Evolutionary conservation across 2,329 filamentous ascomycete species (phyloP).

Genomic region (Akanthomyces dipterigenus): DNA sequence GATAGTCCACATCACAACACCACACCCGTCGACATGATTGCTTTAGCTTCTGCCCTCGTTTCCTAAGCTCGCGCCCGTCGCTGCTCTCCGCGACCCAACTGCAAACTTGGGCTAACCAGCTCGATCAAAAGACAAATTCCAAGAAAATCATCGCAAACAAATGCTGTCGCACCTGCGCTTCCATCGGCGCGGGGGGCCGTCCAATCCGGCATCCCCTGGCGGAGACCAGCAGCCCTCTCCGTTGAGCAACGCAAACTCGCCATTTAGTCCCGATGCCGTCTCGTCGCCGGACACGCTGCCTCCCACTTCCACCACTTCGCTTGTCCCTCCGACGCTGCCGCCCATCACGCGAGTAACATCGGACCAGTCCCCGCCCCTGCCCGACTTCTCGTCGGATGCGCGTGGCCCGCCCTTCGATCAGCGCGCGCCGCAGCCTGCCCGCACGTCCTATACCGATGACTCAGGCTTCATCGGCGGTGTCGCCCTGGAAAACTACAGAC

Average conservation of each 20-base stretch:
- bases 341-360: conserved; percentile 45
- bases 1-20: neutral
- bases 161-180: conserved; percentile 53
- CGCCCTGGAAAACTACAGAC: conserved; percentile 45
- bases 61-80: neutral
- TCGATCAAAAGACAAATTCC: neutral
- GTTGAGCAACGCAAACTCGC: conserved; percentile 32
- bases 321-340: conserved; percentile 42
- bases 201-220: conserved; percentile 47
- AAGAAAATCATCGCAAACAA: neutral
- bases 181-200: conserved; percentile 47
- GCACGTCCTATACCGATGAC: conserved; percentile 29
- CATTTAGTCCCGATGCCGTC: conserved; percentile 33
- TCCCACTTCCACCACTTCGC: conserved; percentile 28
- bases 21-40: neutral
- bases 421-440: conserved; percentile 24
- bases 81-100: neutral
- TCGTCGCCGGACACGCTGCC: conserved; percentile 29
- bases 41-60: neutral
- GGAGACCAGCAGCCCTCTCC: conserved; percentile 39
- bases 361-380: conserved; percentile 25
- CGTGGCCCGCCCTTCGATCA: conserved; percentile 13
- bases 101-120: neutral
- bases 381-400: conserved; percentile 13
- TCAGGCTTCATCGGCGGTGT: conserved; percentile 50